A percentile compares a stretch with the other conserved stretches of the same genome.
Evolutionary conservation across 352 stramenopile genomes (phyloP).

Genomic region (Phytophthora colocasiae): DNA sequence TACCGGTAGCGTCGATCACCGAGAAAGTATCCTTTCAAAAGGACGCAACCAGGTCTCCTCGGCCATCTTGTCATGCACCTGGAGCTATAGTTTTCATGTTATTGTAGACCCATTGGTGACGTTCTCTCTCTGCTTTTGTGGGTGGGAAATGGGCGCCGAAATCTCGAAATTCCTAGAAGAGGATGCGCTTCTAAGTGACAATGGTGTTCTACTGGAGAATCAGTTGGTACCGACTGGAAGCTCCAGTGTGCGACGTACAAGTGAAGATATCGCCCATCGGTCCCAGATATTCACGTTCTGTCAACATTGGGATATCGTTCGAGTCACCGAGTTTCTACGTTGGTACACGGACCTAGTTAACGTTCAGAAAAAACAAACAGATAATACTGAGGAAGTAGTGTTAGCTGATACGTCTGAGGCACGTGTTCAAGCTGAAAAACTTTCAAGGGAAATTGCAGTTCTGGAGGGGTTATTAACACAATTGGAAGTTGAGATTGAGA

Average conservation of each 20-base stretch:
- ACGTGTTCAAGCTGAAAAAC: slow-evolving; percentile 40
- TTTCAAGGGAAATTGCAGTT: slow-evolving; percentile 40
- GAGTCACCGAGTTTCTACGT: slow-evolving; percentile 58
- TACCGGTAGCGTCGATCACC: slow-evolving; percentile 16
- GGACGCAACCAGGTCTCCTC: slow-evolving; percentile 13
- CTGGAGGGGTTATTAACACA: slow-evolving; percentile 51
- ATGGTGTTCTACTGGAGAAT: slow-evolving; percentile 51
- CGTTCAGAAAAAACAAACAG: slow-evolving; percentile 20
- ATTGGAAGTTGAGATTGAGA: slow-evolving; percentile 50
- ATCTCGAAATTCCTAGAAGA: slow-evolving; percentile 53
- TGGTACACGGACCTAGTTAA: slow-evolving; percentile 62
- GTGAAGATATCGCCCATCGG: slow-evolving; percentile 50
- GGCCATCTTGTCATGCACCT: neutral
- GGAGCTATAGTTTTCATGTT: slow-evolving; percentile 1
- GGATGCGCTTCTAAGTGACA: slow-evolving; percentile 45
- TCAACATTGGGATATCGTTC: slow-evolving; percentile 61
- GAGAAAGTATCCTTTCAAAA: slow-evolving; percentile 17
- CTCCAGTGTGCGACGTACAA: slow-evolving; percentile 40
- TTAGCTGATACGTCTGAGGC: slow-evolving; percentile 34
- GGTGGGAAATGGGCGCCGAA: slow-evolving; percentile 46
- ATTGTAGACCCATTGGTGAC: neutral
- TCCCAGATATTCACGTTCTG: slow-evolving; percentile 67
- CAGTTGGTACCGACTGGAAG: slow-evolving; percentile 15
- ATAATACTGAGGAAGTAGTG: neutral
- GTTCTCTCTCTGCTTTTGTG: too few species aligned